These are phyloP conservation scores for Prunus salicina DNA, from an alignment of 306 rosid genomes.

Conservation along the genomic window DNA sequence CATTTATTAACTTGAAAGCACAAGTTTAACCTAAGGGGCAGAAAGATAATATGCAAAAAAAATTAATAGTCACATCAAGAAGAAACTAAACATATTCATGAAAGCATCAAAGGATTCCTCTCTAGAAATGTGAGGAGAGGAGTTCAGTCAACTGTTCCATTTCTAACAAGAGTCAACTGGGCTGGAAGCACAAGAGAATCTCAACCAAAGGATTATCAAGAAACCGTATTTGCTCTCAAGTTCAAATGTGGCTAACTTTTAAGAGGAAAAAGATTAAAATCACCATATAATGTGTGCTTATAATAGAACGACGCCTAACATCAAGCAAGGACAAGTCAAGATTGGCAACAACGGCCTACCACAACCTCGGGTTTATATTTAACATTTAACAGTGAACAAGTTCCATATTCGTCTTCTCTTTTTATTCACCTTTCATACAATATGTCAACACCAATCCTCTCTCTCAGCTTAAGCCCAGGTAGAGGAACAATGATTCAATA, in stretches of 20 bases:
- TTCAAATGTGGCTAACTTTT: neutral
- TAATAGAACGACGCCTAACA: neutral
- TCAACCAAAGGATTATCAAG: neutral
- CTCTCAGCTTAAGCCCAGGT: neutral
- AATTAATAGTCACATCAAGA: neutral
- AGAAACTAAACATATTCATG: neutral
- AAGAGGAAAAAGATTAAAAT: neutral
- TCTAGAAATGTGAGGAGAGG: neutral
- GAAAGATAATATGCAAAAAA: neutral
- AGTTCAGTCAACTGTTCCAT: neutral
- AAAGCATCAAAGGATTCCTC: neutral
- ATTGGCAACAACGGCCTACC: neutral
- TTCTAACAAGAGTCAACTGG: neutral
- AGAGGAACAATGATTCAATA: neutral
- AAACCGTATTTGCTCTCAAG: neutral
- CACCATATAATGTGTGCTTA: neutral
- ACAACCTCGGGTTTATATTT: neutral
- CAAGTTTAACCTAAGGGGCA: no score
- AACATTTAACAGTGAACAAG: neutral
- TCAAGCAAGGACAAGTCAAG: neutral
- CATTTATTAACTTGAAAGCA: no score
- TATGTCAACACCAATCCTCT: neutral
- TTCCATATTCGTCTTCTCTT: neutral
- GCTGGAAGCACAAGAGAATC: neutral
- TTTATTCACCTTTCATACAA: neutral